Evolutionary conservation across 805 yeast species (phyloP).

Genomic region (Sugiyamaella americana): DNA sequence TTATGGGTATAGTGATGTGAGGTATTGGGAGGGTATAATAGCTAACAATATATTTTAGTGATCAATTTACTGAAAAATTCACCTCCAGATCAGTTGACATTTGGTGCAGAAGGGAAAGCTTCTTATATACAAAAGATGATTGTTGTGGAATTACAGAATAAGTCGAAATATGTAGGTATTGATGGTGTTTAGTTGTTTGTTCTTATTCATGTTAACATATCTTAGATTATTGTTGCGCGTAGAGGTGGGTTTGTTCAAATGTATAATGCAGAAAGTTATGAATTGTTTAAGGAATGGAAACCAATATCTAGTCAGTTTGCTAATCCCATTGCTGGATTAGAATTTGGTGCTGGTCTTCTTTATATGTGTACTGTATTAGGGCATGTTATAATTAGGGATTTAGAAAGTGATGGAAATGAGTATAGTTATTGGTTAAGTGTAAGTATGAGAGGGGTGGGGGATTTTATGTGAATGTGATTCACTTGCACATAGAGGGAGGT

Average conservation of each 20-base stretch:
- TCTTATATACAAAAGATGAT: conserved; percentile 21
- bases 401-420: conserved; percentile 9
- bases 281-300: conserved; percentile 20
- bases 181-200: background rate
- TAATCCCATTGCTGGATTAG: conserved; percentile 19
- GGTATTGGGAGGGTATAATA: background rate
- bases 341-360: conserved; percentile 13
- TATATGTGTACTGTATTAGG: conserved; percentile 18
- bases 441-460: too few relatives aligned
- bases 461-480: too few relatives aligned
- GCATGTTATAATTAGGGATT: conserved; percentile 17
- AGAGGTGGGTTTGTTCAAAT: conserved; percentile 22
- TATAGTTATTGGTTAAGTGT: conserved; percentile 3
- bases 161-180: conserved; percentile 10
- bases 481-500: too few relatives aligned
- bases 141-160: background rate
- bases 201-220: background rate
- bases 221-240: conserved; percentile 20
- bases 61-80: background rate
- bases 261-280: conserved; percentile 14
- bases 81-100: conserved; percentile 1
- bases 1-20: background rate
- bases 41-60: conserved; percentile 1
- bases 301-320: conserved; percentile 8
- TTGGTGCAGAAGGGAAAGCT: conserved; percentile 16